These are phyloP conservation scores for Aspergillus terreus DNA, from an alignment of 2,329 filamentous ascomycete species.

Conservation along the genomic window DNA sequence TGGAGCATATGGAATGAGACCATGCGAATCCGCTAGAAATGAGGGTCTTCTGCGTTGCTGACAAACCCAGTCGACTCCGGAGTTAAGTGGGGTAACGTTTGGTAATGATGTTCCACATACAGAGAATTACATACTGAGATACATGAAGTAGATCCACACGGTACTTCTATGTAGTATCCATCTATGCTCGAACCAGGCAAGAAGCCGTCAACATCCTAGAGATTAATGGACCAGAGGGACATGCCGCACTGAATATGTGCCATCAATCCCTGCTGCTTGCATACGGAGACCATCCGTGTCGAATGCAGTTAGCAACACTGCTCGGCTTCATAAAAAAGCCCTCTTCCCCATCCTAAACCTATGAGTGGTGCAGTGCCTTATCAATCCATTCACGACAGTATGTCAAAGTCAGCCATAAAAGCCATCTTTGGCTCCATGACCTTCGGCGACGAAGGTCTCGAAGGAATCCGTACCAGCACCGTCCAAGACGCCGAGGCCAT, in stretches of 20 bases:
- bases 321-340: too few relatives aligned
- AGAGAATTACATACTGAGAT: neutral
- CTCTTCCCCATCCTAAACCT: neutral
- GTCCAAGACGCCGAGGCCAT: constrained; percentile 19
- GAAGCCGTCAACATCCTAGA: neutral
- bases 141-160: too few relatives aligned
- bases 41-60: neutral
- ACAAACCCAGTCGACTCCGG: neutral
- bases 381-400: neutral
- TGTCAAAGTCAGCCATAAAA: neutral
- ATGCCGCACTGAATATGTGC: too few relatives aligned
- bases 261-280: too few relatives aligned
- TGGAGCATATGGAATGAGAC: too few relatives aligned
- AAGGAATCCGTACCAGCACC: constrained; percentile 16
- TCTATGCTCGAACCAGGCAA: neutral
- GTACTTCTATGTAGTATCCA: too few relatives aligned
- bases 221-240: neutral
- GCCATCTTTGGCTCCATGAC: constrained; percentile 38
- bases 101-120: neutral
- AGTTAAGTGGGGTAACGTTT: neutral
- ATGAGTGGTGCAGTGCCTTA: neutral
- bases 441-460: constrained; percentile 28
- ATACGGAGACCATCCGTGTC: neutral
- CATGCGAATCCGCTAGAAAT: neutral
- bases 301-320: neutral